These are phyloP conservation scores for Stephanodiscus minutulus DNA, from an alignment of 108 stramenopile species.

Conservation along the genomic window DNA sequence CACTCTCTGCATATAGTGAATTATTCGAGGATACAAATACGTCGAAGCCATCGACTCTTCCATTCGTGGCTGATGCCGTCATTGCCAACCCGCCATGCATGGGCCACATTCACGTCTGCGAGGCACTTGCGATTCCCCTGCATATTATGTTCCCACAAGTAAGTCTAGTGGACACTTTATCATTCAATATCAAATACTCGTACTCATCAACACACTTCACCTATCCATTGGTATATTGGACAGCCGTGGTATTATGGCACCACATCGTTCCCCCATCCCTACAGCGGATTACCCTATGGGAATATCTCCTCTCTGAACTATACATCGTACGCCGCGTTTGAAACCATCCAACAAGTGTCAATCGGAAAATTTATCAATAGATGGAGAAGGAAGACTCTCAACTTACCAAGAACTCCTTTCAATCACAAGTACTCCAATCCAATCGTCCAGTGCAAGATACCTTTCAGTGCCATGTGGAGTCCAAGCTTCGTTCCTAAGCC, in stretches of 20 bases:
- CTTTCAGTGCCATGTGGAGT: slow-evolving; percentile 84
- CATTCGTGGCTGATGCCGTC: slow-evolving; percentile 80
- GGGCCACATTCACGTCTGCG: slow-evolving; percentile 84
- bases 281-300: slow-evolving; percentile 59
- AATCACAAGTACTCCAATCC: slow-evolving; percentile 38
- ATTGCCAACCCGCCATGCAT: slow-evolving; percentile 82
- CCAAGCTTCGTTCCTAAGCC: slow-evolving; percentile 83
- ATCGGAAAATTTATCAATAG: slow-evolving; percentile 43
- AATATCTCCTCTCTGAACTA: slow-evolving; percentile 24
- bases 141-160: slow-evolving; percentile 87
- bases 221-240: background rate
- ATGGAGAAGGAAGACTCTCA: slow-evolving; percentile 47
- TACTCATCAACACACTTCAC: slow-evolving; percentile 9
- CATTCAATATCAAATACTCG: background rate
- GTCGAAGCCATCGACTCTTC: background rate
- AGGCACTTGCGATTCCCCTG: slow-evolving; percentile 78
- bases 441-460: slow-evolving; percentile 49
- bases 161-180: background rate
- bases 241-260: slow-evolving; percentile 85
- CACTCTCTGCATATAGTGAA: slow-evolving; percentile 25
- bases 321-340: slow-evolving; percentile 55
- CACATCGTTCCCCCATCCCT: slow-evolving; percentile 78
- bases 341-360: slow-evolving; percentile 36
- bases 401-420: slow-evolving; percentile 41
- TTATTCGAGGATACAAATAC: slow-evolving; percentile 13